Evolutionary conservation across 257 asterid species (phyloP).

Genomic region (Gentiana macrophylla): DNA sequence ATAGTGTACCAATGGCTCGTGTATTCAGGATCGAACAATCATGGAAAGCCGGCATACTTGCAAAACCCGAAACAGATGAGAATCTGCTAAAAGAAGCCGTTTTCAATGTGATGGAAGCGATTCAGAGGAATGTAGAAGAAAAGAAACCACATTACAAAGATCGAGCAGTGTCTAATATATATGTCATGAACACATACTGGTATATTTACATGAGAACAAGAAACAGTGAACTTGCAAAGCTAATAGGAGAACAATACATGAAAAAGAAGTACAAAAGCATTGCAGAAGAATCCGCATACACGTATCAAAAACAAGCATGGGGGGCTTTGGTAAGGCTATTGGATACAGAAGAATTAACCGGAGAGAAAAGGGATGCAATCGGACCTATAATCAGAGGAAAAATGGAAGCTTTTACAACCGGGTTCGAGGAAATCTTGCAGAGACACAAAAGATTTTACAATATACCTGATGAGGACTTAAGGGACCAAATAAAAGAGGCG

Average conservation of each 20-base stretch:
- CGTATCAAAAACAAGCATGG: slow-evolving; percentile 76
- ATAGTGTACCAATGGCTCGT: slow-evolving; percentile 41
- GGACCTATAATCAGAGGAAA: slow-evolving; percentile 29
- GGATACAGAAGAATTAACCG: slow-evolving; percentile 29
- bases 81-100: slow-evolving; percentile 46
- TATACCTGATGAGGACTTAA: slow-evolving; percentile 66
- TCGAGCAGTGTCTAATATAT: slow-evolving; percentile 39
- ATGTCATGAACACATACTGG: slow-evolving; percentile 64
- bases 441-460: slow-evolving; percentile 36
- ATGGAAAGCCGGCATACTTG: slow-evolving; percentile 51
- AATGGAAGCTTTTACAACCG: slow-evolving; percentile 45
- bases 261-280: slow-evolving; percentile 44
- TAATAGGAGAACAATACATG: slow-evolving; percentile 57
- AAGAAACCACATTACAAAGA: slow-evolving; percentile 45
- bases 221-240: slow-evolving; percentile 45
- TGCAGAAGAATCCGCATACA: slow-evolving; percentile 68
- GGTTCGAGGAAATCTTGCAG: slow-evolving; percentile 41
- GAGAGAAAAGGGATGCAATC: slow-evolving; percentile 16
- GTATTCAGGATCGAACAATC: slow-evolving; percentile 49
- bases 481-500: slow-evolving; percentile 67
- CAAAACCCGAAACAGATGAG: slow-evolving; percentile 31
- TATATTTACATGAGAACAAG: slow-evolving; percentile 67
- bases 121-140: slow-evolving; percentile 50
- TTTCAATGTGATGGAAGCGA: slow-evolving; percentile 62
- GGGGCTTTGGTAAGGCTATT: slow-evolving; percentile 39